phyloP scores from a whole-genome alignment of 192 early-diverging fungal genomes.

The Coemansia sp. region DNA sequence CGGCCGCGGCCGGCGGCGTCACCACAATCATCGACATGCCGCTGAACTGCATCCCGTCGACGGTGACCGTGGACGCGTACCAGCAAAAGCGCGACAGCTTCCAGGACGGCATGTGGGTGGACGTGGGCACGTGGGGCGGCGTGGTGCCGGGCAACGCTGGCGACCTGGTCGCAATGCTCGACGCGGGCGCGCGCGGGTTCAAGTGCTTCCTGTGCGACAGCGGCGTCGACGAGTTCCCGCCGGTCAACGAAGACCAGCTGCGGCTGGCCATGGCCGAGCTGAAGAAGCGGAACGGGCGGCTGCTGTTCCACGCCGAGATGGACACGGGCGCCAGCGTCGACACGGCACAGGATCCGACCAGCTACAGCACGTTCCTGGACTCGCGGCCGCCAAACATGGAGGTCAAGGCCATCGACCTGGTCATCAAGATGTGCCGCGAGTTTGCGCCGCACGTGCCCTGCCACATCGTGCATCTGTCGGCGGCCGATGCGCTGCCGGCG shows the following conservation, averaged over 20 bases:
- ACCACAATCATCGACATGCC: slow-evolving; percentile 84
- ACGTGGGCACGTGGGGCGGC: slow-evolving; percentile 77
- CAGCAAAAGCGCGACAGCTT: slow-evolving; percentile 63
- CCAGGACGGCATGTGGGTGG: slow-evolving; percentile 66
- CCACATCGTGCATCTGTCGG: slow-evolving; percentile 81
- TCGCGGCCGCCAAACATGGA: slow-evolving; percentile 71
- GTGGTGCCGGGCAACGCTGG: slow-evolving; percentile 68
- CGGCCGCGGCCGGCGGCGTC: slow-evolving; percentile 78
- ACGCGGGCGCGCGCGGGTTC: slow-evolving; percentile 70
- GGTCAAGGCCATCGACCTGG: slow-evolving; percentile 67
- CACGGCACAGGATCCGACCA: slow-evolving; percentile 49
- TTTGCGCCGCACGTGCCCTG: slow-evolving; percentile 63
- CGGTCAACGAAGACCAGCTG: slow-evolving; percentile 66
- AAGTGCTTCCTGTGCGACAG: slow-evolving; percentile 82
- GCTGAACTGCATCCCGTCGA: slow-evolving; percentile 82
- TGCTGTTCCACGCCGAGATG: slow-evolving; percentile 83
- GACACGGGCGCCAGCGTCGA: slow-evolving; percentile 29
- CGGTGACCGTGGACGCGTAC: slow-evolving; percentile 66
- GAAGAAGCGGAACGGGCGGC: slow-evolving; percentile 51
- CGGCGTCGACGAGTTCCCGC: slow-evolving; percentile 82
- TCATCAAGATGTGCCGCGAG: slow-evolving; percentile 65
- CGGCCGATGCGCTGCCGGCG: slow-evolving; percentile 66
- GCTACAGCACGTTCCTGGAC: slow-evolving; percentile 64
- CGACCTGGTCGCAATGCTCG: slow-evolving; percentile 63
- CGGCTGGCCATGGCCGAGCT: slow-evolving; percentile 63